These are phyloP conservation scores for Helicostylum pulchrum DNA, from an alignment of 192 early-diverging fungal genomes.

Conservation along the genomic window DNA sequence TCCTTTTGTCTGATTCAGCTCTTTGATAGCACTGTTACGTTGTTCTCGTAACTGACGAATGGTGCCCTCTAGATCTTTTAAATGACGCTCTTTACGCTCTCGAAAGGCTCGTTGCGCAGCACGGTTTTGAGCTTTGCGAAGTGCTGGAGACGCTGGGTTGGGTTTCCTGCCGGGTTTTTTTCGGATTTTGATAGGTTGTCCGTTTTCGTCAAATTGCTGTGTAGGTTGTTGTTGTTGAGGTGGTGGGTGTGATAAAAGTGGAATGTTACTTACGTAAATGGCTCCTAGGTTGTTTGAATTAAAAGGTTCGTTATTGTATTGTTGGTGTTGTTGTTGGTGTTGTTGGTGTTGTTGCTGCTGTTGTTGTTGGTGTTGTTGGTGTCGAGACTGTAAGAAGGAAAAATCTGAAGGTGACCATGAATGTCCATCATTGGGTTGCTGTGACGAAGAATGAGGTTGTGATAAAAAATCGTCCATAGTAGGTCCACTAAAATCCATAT, in stretches of 20 bases:
- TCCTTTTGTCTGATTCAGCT: conserved; percentile 39
- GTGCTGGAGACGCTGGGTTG: conserved; percentile 57
- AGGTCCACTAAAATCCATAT: not conserved
- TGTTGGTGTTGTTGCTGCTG: not conserved
- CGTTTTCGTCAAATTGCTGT: conserved; percentile 19
- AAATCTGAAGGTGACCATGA: not conserved
- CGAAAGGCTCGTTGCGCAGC: conserved; percentile 89
- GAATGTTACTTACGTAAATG: conserved; percentile 13
- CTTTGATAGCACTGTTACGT: conserved; percentile 46
- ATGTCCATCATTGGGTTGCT: not conserved
- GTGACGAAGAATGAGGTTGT: not conserved
- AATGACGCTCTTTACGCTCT: conserved; percentile 80
- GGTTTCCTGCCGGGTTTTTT: conserved; percentile 63
- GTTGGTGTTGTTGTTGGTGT: not conserved
- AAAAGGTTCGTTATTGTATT: not conserved
- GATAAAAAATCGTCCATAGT: not conserved
- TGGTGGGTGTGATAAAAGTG: not conserved
- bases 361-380: not conserved
- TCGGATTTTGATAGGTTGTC: conserved; percentile 41
- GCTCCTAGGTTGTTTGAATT: not conserved
- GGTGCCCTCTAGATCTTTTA: conserved; percentile 70
- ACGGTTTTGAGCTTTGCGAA: conserved; percentile 78
- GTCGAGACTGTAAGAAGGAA: not conserved
- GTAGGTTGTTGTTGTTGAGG: not conserved
- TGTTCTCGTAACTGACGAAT: conserved; percentile 65